A percentile compares a stretch with the other conserved stretches of the same genome.
Conservation (phyloP, 352 stramenopile species). For the Phytophthora ramorum region DNA sequence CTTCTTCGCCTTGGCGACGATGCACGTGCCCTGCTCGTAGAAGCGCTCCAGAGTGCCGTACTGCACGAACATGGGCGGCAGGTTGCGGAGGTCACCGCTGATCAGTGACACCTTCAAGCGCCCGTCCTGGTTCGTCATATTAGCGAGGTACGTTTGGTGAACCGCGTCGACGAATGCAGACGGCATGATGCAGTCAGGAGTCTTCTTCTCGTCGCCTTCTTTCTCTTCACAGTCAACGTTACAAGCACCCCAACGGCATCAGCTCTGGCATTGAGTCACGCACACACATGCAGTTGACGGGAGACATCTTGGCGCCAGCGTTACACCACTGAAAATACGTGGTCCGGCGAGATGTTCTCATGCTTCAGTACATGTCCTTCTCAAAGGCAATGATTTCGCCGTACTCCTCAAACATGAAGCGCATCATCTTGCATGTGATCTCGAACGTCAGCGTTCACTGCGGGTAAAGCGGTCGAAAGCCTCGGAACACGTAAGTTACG, state of each 20-base stretch:
- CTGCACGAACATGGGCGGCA: conserved; percentile 35
- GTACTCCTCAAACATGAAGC: conserved; percentile 39
- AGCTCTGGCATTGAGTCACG: conserved; percentile 17
- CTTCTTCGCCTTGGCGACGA: conserved; percentile 27
- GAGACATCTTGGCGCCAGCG: conserved; percentile 28
- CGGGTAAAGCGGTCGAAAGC: conserved; percentile 33
- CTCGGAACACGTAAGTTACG: conserved; percentile 8
- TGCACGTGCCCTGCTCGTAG: conserved; percentile 27
- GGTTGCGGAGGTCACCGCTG: conserved; percentile 20
- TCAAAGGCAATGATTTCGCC: conserved; percentile 31
- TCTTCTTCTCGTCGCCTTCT: conserved; percentile 33
- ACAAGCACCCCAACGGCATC: conserved; percentile 23
- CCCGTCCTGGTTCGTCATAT: conserved; percentile 30
- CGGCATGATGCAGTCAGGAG: conserved; percentile 31
- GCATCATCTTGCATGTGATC: conserved; percentile 32
- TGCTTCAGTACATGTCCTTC: conserved; percentile 33
- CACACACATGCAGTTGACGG: conserved; percentile 26
- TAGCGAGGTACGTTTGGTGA: conserved; percentile 31
- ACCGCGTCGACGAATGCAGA: conserved; percentile 26
- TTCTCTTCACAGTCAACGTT: conserved; percentile 25
- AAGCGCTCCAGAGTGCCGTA: conserved; percentile 35
- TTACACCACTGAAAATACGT: conserved; percentile 29
- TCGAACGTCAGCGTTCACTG: conserved; percentile 45
- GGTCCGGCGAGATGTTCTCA: conserved; percentile 20
- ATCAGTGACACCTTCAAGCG: conserved; percentile 25